Conservation (phyloP, 2,329 filamentous ascomycete genomes). For the Lasiodiplodia sp. region DNA sequence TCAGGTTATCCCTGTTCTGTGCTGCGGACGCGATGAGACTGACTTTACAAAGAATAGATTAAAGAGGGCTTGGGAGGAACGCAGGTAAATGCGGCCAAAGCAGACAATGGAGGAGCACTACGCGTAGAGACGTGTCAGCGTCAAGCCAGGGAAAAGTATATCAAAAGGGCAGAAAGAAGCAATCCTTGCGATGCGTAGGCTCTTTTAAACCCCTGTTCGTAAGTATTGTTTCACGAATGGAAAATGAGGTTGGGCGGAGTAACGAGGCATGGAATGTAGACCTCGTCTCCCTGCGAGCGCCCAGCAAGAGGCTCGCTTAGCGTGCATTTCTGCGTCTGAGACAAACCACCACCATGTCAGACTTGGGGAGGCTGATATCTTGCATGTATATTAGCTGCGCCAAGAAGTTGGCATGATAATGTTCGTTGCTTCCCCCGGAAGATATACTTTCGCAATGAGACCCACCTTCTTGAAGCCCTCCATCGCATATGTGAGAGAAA, state of each 20-base stretch:
- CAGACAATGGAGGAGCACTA: background rate
- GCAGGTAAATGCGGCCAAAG: background rate
- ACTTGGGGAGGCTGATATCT: background rate
- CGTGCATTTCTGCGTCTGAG: slow-evolving; percentile 9
- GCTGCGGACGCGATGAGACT: too few relatives aligned
- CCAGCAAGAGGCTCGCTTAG: slow-evolving; percentile 1
- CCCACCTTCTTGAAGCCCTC: background rate
- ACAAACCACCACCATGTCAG: background rate
- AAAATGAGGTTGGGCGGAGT: slow-evolving; percentile 3
- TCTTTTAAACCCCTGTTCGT: background rate
- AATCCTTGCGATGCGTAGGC: background rate
- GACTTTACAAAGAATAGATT: background rate
- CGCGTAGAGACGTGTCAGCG: background rate
- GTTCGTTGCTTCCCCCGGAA: background rate
- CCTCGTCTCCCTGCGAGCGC: background rate
- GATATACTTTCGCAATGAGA: background rate
- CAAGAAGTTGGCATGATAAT: background rate
- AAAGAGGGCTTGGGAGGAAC: background rate
- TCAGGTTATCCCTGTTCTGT: too few relatives aligned
- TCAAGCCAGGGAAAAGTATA: background rate
- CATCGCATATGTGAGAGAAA: background rate
- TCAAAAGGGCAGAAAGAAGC: background rate
- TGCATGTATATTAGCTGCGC: background rate
- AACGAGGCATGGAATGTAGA: slow-evolving; percentile 13
- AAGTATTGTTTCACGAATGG: background rate